Percentiles rank a stretch among this genome's conserved stretches.
Conservation (phyloP, 1,284 basidiomycete genomes). For the Boletus calvinii region DNA sequence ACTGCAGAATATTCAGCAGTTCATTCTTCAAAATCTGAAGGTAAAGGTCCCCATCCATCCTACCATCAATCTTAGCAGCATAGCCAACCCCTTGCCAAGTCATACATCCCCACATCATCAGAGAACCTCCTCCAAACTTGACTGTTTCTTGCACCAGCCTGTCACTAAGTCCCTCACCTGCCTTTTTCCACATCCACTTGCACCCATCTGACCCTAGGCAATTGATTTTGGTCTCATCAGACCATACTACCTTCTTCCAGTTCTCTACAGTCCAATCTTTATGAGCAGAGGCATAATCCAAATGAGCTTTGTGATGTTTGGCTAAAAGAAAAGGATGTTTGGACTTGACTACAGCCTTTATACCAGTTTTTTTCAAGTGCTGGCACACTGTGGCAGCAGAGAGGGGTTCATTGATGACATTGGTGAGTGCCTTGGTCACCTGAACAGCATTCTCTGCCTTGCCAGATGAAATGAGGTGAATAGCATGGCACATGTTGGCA, state of each 20-base stretch:
- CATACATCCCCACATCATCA: too few species aligned
- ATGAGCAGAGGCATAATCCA: not conserved
- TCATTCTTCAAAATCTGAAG: too few species aligned
- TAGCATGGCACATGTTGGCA: not conserved
- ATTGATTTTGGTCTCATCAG: too few species aligned
- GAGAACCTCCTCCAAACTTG: too few species aligned
- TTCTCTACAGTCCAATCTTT: not conserved
- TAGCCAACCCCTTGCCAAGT: too few species aligned
- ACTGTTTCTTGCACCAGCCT: too few species aligned
- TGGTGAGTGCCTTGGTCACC: not conserved
- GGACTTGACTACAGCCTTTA: constrained; percentile 3
- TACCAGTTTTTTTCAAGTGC: constrained; percentile 2
- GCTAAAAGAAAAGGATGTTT: not conserved
- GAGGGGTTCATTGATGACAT: not conserved
- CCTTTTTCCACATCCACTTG: too few species aligned
- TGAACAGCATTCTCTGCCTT: not conserved
- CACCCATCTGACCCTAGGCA: too few species aligned
- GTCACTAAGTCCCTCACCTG: too few species aligned
- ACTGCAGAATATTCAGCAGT: not conserved
- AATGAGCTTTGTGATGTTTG: not conserved
- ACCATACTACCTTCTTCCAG: not conserved
- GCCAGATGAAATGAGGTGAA: not conserved
- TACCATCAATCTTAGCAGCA: too few species aligned
- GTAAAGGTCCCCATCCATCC: too few species aligned
- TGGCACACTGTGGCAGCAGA: not conserved